Conservation (phyloP, 2,329 filamentous ascomycete species). For the Fusarium concolor region DNA sequence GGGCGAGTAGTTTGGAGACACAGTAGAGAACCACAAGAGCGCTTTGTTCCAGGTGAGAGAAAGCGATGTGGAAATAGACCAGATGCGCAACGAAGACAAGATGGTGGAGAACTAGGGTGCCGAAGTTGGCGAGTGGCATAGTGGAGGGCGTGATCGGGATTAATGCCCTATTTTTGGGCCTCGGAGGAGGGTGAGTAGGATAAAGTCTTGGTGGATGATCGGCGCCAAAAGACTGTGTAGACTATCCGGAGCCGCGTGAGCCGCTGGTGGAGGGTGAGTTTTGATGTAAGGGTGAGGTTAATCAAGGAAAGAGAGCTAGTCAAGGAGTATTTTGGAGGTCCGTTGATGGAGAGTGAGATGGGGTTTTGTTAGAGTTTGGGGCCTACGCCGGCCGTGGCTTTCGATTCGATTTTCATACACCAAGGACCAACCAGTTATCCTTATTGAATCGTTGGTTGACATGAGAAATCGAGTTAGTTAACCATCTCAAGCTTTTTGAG, state of each 20-base stretch:
- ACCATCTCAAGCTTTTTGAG: neutral
- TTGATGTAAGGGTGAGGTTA: constrained; percentile 15
- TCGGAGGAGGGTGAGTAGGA: neutral
- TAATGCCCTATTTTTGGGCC: constrained; percentile 7
- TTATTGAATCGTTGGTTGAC: neutral
- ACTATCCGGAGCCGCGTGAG: constrained; percentile 25
- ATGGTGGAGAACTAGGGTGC: constrained; percentile 63
- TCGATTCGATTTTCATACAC: no score
- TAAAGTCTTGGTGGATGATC: constrained; percentile 18
- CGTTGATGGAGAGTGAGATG: neutral
- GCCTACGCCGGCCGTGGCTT: no score
- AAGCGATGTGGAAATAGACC: constrained; percentile 64
- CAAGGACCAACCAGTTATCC: no score
- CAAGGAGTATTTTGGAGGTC: neutral
- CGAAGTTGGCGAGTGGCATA: constrained; percentile 65
- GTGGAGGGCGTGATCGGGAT: constrained; percentile 7
- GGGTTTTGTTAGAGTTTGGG: neutral
- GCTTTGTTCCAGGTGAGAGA: constrained; percentile 61
- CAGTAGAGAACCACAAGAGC: constrained; percentile 61
- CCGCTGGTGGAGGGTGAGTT: constrained; percentile 25
- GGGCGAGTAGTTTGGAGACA: constrained; percentile 60
- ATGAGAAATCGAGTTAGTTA: neutral
- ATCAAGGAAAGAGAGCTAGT: neutral
- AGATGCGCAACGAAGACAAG: constrained; percentile 66
- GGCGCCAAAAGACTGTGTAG: neutral